Evolutionary conservation across 768 basidiomycete genomes (phyloP).

Genomic region (Suillus ampliporus): DNA sequence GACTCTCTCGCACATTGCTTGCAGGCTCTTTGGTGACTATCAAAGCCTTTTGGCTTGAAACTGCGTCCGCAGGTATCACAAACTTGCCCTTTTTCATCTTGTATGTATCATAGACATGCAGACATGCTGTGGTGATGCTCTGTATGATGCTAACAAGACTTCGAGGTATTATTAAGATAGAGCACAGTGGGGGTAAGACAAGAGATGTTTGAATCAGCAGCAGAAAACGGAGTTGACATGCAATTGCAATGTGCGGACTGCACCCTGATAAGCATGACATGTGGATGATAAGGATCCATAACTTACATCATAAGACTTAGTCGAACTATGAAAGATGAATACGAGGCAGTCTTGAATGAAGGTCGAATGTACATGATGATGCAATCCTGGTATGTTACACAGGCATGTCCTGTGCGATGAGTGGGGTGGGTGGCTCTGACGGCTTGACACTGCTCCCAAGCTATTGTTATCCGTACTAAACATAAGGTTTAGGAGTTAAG

Average conservation of each 20-base stretch:
- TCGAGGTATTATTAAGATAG: not conserved
- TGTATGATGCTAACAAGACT: not conserved
- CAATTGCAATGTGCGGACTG: too few species aligned
- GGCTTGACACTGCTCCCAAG: constrained; percentile 84
- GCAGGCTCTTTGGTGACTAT: not conserved
- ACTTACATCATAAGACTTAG: too few species aligned
- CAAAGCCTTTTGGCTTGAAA: not conserved
- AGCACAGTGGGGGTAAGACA: not conserved
- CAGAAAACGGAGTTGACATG: too few species aligned
- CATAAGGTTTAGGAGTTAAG: constrained; percentile 8
- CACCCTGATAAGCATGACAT: too few species aligned
- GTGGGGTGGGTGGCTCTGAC: constrained; percentile 67
- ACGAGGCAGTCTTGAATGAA: constrained; percentile 20
- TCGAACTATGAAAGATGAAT: constrained; percentile 51
- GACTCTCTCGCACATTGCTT: not conserved
- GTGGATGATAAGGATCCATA: too few species aligned
- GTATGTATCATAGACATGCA: not conserved
- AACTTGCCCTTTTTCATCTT: not conserved
- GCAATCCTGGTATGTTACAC: constrained; percentile 80
- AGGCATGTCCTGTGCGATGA: constrained; percentile 90
- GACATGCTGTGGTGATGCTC: not conserved
- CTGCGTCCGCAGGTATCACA: not conserved
- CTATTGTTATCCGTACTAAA: constrained; percentile 78
- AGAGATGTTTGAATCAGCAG: not conserved
- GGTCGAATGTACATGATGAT: constrained; percentile 73